phyloP scores from a whole-genome alignment of 495 filamentous ascomycete genomes.

The Bryoglossum gracile region DNA sequence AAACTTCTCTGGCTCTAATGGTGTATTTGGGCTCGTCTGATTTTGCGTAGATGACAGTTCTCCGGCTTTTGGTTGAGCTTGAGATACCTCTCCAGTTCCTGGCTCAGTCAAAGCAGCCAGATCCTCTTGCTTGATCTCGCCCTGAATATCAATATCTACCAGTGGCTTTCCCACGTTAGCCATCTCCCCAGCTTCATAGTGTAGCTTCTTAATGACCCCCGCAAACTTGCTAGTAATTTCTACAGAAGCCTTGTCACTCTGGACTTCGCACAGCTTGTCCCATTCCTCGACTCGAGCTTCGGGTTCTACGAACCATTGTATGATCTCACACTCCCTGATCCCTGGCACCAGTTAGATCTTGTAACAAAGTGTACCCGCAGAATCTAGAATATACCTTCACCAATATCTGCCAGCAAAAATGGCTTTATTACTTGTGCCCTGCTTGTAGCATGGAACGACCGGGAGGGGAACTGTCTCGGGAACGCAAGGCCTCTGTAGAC shows the following conservation, averaged over 20 bases:
- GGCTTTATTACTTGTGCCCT: conserved; percentile 63
- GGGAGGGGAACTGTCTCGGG: conserved; percentile 18
- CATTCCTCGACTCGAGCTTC: conserved; percentile 96
- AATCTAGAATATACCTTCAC: conserved; percentile 61
- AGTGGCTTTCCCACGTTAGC: conserved; percentile 86
- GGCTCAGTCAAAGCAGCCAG: conserved; percentile 30
- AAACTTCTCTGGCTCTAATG: conserved; percentile 10
- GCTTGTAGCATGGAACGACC: conserved; percentile 53
- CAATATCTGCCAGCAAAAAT: conserved; percentile 90
- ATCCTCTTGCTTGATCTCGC: conserved; percentile 41
- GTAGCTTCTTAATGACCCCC: conserved; percentile 90
- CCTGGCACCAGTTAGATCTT: conserved; percentile 42
- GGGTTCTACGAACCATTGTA: conserved; percentile 98
- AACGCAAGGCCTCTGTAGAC: conserved; percentile 29
- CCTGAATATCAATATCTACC: conserved; percentile 67
- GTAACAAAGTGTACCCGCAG: neutral
- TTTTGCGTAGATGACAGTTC: neutral
- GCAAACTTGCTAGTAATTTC: conserved; percentile 96
- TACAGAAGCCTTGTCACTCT: conserved; percentile 97
- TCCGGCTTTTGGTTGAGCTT: conserved; percentile 1
- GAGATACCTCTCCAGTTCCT: conserved; percentile 11
- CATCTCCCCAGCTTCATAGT: conserved; percentile 94
- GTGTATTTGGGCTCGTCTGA: neutral
- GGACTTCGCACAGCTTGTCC: conserved; percentile 94
- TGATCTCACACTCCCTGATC: conserved; percentile 96